Evolutionary conservation across 106 monocot genomes (phyloP), one percentile per base, ranked within the genome.

Genomic region (Dioscorea dumetorum): DNA sequence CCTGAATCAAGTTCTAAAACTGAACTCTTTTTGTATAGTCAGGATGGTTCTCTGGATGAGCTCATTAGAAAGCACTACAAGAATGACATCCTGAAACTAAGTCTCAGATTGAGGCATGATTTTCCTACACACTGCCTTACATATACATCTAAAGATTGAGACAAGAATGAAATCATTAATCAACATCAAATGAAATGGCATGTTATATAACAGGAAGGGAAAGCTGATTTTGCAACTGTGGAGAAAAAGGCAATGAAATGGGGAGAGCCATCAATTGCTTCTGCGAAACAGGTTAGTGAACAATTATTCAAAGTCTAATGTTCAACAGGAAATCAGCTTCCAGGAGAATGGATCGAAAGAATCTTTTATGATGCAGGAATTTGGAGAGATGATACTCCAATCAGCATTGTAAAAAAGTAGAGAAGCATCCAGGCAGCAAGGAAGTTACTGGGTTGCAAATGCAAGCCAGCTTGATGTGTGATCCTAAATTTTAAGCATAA

Each of bases 281-380:
- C 99, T 64, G 99, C 76, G 54, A 99, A 93, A 73, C 99, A 99
- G 99, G 99, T 92, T 69, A 66, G 14, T n/a, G n/a, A n/a, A n/a
- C n/a, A n/a, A n/a, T n/a, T n/a, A 28, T 28, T 28, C 67, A 52
- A 69, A 1, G 5, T 54, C 54, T 60, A 0, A 54, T 54, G 54
- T 54, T 54, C 19, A 5, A 8, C 41, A 41, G 41, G 41, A 8
- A 41, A 41, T 41, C 41, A 41, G 41, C 41, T 41, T 41, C 41
- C 41, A 8, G 5, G 41, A 41, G 18, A 54, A 54, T 54, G 54
- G 15, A 54, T 54, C 54, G 5, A 54, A 54, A 54, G 54, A 54
- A 54, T 54, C 18, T 14, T 54, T 15, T 54, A 35, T 24, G 1
- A 72, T 77, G 68, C 91, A 91, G 87, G 91, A 87, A 80, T 79